Evolutionary conservation across 2,329 filamentous ascomycete genomes (phyloP), one percentile per base, ranked within the genome.

Genomic region (Colletotrichum sp.): DNA sequence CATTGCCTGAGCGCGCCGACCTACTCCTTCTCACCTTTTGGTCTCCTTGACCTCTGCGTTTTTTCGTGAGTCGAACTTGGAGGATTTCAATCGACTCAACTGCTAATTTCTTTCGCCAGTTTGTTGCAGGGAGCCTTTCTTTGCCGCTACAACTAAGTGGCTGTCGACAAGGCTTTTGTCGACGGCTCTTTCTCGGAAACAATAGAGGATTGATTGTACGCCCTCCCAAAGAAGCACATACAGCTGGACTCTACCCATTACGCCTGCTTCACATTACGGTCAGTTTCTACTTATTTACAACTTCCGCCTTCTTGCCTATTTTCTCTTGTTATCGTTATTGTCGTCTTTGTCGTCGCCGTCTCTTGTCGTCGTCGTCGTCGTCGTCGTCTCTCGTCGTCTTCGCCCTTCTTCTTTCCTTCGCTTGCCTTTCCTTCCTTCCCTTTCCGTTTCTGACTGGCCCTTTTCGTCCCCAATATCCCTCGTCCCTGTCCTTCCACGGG

Each of bases 401-500:
- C 39, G 1, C 18, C 39, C n/a, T 52, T 24, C 44, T 21, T 52
- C 44, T 21, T 21, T 12, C 44, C n/a, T 52, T 24, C n/a, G 6
- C n/a, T 52, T 13, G 10, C 44, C 44, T 49, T 49, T 10, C 5
- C n/a, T 44, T 44, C 39, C 16, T 52, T 52, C 44, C 44, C 44
- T 24, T 52, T 21, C 44, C 44, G 44, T 52, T 52, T 52, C 44
- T 13, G 3, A 13, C n/a, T 52, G n/a, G 10, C n/a, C 44, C n/a
- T 52, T 52, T 21, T 52, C 16, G n/a, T 52, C n/a, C 44, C 44
- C 44, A 21, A 13, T 21, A 49, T 52, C 10, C 12, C n/a, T 52
- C 44, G n/a, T 52, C n/a, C 44, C n/a, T 52, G 44, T 21, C n/a
- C n/a, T 0, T 52, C 12, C 2, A 0, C 18, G 0, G n/a, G 10